These are phyloP conservation scores for Alternaria infectoria DNA, from an alignment of 2,329 filamentous ascomycete genomes.

Conservation along the genomic window DNA sequence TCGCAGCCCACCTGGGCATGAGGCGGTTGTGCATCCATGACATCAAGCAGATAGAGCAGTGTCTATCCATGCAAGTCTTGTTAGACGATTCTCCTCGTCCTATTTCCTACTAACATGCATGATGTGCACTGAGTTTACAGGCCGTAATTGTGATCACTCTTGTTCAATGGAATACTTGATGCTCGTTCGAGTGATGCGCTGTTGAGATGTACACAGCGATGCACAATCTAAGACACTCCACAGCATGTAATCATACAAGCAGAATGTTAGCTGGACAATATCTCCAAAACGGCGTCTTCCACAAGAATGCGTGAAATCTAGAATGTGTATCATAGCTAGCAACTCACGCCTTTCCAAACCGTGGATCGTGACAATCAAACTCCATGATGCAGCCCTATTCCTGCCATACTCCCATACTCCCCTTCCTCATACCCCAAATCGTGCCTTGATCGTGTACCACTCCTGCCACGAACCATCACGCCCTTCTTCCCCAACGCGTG, in stretches of 20 bases:
- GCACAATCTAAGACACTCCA: background rate
- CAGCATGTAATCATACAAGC: background rate
- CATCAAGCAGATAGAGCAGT: background rate
- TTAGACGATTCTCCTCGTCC: background rate
- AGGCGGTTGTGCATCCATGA: background rate
- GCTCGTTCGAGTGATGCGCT: background rate
- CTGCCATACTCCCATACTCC: background rate
- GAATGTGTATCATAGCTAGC: background rate
- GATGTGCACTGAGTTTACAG: background rate
- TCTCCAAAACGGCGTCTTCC: background rate
- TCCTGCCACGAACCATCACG: background rate
- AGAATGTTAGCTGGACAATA: background rate
- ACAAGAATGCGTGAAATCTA: background rate
- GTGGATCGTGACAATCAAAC: background rate
- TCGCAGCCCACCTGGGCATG: too few relatives aligned
- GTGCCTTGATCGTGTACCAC: background rate
- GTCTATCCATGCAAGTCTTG: background rate
- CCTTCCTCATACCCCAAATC: background rate
- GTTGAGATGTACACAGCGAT: background rate
- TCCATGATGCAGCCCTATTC: background rate
- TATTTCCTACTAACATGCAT: background rate
- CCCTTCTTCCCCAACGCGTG: background rate
- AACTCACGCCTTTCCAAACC: background rate
- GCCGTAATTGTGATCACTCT: background rate
- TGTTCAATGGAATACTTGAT: background rate